phyloP scores from a whole-genome alignment of 331 rosid genomes.

The Arachis monticola region DNA sequence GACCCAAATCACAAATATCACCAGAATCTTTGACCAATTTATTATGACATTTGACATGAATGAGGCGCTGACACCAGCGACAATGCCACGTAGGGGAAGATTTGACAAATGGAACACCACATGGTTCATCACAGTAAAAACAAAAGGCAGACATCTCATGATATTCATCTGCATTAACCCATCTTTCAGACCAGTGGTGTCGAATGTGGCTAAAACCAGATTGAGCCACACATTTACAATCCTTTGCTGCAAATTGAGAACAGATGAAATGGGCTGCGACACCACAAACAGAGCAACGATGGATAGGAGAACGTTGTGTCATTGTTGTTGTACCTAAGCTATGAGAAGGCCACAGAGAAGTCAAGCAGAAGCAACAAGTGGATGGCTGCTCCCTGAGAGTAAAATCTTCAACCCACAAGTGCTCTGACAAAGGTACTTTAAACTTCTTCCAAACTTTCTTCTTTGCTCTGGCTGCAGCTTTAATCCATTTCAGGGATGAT shows the following conservation, averaged over 20 bases:
- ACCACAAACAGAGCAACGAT: conserved; percentile 84
- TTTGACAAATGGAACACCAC: conserved; percentile 80
- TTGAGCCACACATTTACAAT: conserved; percentile 83
- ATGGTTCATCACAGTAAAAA: conserved; percentile 72
- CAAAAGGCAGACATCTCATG: conserved; percentile 66
- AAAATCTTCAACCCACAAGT: conserved; percentile 72
- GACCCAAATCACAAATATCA: conserved; percentile 74
- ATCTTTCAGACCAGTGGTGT: conserved; percentile 86
- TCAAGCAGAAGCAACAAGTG: conserved; percentile 75
- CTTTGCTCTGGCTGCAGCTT: conserved; percentile 83
- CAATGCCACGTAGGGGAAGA: conserved; percentile 91
- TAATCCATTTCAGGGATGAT: conserved; percentile 70
- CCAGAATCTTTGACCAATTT: conserved; percentile 67
- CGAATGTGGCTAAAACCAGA: conserved; percentile 66
- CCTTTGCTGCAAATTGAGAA: conserved; percentile 64
- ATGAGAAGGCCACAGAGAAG: conserved; percentile 66
- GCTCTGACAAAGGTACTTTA: conserved; percentile 64
- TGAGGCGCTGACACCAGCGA: conserved; percentile 80
- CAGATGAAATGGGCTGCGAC: conserved; percentile 81
- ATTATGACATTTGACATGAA: conserved; percentile 78
- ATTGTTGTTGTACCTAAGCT: conserved; percentile 63
- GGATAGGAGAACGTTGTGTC: conserved; percentile 54
- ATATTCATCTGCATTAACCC: conserved; percentile 71
- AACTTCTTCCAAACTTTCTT: conserved; percentile 73
- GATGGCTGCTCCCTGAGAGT: conserved; percentile 69